Evolutionary conservation across 225 moss, liverwort and hornwort species (phyloP), one percentile per base, ranked within the genome.

Genomic region (Rhytidiadelphus loreus): DNA sequence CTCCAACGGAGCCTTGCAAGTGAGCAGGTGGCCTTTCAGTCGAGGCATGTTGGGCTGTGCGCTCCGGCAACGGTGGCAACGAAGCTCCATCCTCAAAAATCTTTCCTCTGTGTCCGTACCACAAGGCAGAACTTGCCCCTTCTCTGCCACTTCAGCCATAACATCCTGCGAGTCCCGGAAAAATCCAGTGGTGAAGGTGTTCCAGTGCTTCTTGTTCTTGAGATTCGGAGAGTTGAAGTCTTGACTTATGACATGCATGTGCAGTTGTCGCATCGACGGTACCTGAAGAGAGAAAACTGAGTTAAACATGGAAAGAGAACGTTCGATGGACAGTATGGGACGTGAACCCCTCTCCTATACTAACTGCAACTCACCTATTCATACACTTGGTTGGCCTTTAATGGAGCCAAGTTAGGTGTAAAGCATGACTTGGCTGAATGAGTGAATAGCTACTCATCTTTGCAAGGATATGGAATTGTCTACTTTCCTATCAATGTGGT

Each of bases 161-260:
- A 87, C 76, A 82, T 86, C 89, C 82, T 86, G 86, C 48, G 89
- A 89, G 76, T 97, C 97, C 48, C 90, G 95, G 82, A 98, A 98
- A 60, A 96, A 98, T 37, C 87, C 88, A n/a, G 92, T 93, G n/a
- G 98, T 96, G 88, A 98, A 98, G 37, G 97, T 93, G 76, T 97
- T 98, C 98, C 98, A 98, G 80, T 98, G 98, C 90, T 97, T 98
- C 93, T 96, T 97, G 88, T 98, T 95, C 94, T 98, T 98, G 68
- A 98, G 89, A 86, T 72, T 85, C 22, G 94, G 88, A 87, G 96
- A 96, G 78, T 96, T 88, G 32, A 98, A 97, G 88, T 98, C 98
- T 87, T 98, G 98, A 80, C 96, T 98, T 88, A 98, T 91, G 35
- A 97, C 94, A 89, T 98, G 98, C 90, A 98, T 88, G 88, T 98